Conservation (phyloP, 805 yeast genomes). For the Saccharomyces paradoxus region DNA sequence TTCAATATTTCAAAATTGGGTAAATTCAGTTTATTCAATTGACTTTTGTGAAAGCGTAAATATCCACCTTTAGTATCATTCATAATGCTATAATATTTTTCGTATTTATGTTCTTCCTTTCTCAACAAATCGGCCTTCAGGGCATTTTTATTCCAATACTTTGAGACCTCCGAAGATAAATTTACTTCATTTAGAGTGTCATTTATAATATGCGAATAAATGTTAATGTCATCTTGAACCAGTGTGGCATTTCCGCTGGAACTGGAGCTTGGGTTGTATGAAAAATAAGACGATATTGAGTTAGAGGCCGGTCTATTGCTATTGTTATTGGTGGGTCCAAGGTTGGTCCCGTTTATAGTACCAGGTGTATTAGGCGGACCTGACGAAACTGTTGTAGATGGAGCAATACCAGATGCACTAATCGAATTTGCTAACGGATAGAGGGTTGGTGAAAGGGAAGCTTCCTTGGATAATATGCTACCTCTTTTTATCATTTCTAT, state of each 20-base stretch:
- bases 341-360: background rate
- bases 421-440: background rate
- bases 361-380: background rate
- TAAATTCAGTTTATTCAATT: slow-evolving; percentile 18
- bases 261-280: slow-evolving; percentile 8
- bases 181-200: slow-evolving; percentile 9
- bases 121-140: slow-evolving; percentile 2
- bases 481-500: slow-evolving; percentile 8
- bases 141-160: slow-evolving; percentile 7
- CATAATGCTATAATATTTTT: slow-evolving; percentile 16
- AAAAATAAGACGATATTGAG: slow-evolving; percentile 21
- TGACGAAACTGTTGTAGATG: background rate
- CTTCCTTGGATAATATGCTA: background rate
- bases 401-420: background rate
- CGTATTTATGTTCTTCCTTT: slow-evolving; percentile 9
- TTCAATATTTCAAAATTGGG: slow-evolving; percentile 21
- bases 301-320: slow-evolving; percentile 14
- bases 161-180: slow-evolving; percentile 9
- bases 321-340: background rate
- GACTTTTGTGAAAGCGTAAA: slow-evolving; percentile 23
- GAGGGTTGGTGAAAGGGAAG: background rate
- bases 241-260: slow-evolving; percentile 9
- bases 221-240: slow-evolving; percentile 20
- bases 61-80: slow-evolving; percentile 30
- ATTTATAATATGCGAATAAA: slow-evolving; percentile 21